Evolutionary conservation across 495 filamentous ascomycete genomes (phyloP).

Genomic region (Penicillium malachiteum): DNA sequence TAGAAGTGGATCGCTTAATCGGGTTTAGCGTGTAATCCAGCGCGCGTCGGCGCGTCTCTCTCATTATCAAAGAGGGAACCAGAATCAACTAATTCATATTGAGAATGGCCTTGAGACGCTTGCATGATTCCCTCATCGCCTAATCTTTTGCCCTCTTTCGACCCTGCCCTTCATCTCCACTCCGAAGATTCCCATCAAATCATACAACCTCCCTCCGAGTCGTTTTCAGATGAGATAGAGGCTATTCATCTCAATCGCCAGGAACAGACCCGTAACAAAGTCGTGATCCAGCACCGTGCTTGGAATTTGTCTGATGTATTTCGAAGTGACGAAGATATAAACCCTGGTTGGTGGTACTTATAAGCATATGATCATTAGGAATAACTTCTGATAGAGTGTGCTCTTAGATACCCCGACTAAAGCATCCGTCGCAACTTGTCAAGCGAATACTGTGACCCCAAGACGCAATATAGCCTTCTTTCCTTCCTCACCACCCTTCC

Average conservation of each 20-base stretch:
- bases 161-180: slow-evolving; percentile 53
- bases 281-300: slow-evolving; percentile 64
- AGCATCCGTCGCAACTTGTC: slow-evolving; percentile 26
- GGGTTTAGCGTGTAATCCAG: slow-evolving; percentile 32
- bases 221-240: slow-evolving; percentile 62
- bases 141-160: slow-evolving; percentile 47
- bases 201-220: slow-evolving; percentile 32
- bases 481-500: slow-evolving; percentile 33
- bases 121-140: slow-evolving; percentile 41
- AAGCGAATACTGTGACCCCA: slow-evolving; percentile 14
- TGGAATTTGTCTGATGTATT: slow-evolving; percentile 61
- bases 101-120: slow-evolving; percentile 17
- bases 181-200: slow-evolving; percentile 37
- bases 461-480: slow-evolving; percentile 18
- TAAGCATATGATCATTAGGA: not conserved
- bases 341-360: slow-evolving; percentile 38
- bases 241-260: slow-evolving; percentile 50
- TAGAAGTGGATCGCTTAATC: slow-evolving; percentile 12
- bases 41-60: slow-evolving; percentile 36
- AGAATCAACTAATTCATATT: slow-evolving; percentile 2
- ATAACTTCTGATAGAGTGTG: slow-evolving; percentile 9
- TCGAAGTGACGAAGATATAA: slow-evolving; percentile 60
- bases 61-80: slow-evolving; percentile 19
- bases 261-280: slow-evolving; percentile 54
- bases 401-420: slow-evolving; percentile 44